Evolutionary conservation across 2,329 filamentous ascomycete genomes (phyloP).

Genomic region (Coniochaeta sp.): DNA sequence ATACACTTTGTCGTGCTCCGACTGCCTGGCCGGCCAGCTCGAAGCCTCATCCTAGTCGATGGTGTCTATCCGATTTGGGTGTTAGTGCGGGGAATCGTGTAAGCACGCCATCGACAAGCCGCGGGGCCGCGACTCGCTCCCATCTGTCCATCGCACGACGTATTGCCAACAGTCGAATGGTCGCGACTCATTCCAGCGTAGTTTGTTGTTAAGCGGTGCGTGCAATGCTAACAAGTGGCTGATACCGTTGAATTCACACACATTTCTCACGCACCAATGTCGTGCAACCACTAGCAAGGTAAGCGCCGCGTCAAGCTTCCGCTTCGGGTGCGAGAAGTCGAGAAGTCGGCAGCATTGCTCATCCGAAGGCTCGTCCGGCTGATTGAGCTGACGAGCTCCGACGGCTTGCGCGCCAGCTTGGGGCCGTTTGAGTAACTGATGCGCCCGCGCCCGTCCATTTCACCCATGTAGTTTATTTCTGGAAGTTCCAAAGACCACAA

Average conservation of each 20-base stretch:
- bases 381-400: neutral
- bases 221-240: no score
- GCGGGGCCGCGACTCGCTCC: neutral
- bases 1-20: neutral
- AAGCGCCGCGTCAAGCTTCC: neutral
- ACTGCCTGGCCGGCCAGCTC: neutral
- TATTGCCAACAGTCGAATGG: no score
- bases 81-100: slow-evolving; percentile 17
- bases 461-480: neutral
- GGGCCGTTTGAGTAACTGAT: neutral
- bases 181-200: no score
- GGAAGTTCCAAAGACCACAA: neutral
- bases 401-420: neutral
- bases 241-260: no score
- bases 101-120: slow-evolving; percentile 24
- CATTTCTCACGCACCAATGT: neutral
- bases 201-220: no score
- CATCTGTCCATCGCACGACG: no score
- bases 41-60: neutral
- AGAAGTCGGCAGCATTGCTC: neutral
- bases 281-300: no score
- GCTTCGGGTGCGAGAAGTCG: neutral
- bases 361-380: neutral
- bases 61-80: slow-evolving; percentile 11
- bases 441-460: neutral